Evolutionary conservation across 345 rosid genomes (phyloP), one percentile per base, ranked within the genome.

Genomic region (Bruguiera gymnorhiza): DNA sequence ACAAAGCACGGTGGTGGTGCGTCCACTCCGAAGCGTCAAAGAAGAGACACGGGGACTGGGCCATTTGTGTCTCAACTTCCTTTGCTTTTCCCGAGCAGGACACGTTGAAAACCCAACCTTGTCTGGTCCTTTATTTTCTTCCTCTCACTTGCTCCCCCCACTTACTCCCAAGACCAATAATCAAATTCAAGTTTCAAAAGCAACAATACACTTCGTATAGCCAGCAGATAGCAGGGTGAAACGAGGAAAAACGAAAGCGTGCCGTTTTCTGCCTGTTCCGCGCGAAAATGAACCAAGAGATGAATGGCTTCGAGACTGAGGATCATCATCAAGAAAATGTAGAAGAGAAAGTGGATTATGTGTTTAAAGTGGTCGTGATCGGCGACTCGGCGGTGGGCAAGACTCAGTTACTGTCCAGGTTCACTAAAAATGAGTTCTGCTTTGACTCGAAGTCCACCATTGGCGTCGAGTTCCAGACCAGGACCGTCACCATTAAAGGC

Each of bases 321-420:
- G 70, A 67, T 58, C 53, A 71, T 37, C 74, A 46, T 20, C 37
- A 69, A 50, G 82, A 43, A 8, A 72, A 19, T 16, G 27, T 66
- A 27, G 83, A 79, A 34, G 91, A 85, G 75, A 88, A 78, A 62
- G 84, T 88, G 32, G 96, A 90, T 39, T 90, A 85, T 53, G 91
- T 90, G 77, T 90, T 80, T 63, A 90, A 90, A 71, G 85, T 86
- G 37, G 96, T 90, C 65, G 91, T 90, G 80, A 90, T 88, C 52
- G 96, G 96, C 1, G 93, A 90, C 75, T 90, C 96, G 0, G 96
- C 91, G 0, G 96, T 90, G 19, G 93, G 96, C 2, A 90, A 90
- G 84, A 86, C 90, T 39, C 93, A 88, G 82, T 76, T 90, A 27
- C 81, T 90, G 7, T 88, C 93, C 29, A 82, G 96, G 82, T 90